phyloP scores from a whole-genome alignment of 768 basidiomycete genomes.

The Hygrocybe punicea region DNA sequence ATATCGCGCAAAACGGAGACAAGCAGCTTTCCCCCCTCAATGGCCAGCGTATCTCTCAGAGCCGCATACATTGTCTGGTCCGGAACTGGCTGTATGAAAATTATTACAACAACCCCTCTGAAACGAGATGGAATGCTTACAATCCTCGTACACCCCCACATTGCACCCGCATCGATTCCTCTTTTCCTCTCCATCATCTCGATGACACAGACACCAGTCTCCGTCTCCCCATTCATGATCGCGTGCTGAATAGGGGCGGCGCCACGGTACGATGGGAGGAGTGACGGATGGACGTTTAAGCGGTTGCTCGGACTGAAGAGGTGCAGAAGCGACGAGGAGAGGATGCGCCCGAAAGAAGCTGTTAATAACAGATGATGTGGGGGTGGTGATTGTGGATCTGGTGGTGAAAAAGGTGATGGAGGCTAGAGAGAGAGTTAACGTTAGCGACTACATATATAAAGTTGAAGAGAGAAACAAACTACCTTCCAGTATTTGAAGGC shows the following conservation, averaged over 20 bases:
- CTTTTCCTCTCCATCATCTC: constrained; percentile 64
- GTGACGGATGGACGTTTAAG: constrained; percentile 87
- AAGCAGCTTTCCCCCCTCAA: constrained; percentile 63
- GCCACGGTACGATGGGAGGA: constrained; percentile 84
- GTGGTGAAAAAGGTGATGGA: constrained; percentile 37
- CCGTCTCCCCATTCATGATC: constrained; percentile 59
- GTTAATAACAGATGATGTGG: constrained; percentile 66
- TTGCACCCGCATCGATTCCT: constrained; percentile 76
- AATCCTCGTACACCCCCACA: constrained; percentile 55
- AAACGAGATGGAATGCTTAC: constrained; percentile 40
- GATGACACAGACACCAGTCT: constrained; percentile 79
- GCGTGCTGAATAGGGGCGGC: constrained; percentile 88
- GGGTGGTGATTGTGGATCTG: constrained; percentile 26
- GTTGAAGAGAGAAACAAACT: constrained; percentile 7
- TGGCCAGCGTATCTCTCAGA: constrained; percentile 58
- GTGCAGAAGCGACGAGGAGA: constrained; percentile 58
- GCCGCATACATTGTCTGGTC: constrained; percentile 48
- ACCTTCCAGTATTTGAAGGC: constrained; percentile 69
- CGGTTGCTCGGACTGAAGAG: constrained; percentile 57
- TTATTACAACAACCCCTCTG: not conserved
- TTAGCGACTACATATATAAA: not conserved
- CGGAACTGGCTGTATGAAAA: constrained; percentile 47
- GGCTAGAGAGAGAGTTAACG: constrained; percentile 22
- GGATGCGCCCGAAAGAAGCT: constrained; percentile 88
- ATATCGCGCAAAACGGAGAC: constrained; percentile 68